Percentiles rank a stretch among this genome's conserved stretches.
phyloP scores from a whole-genome alignment of 352 stramenopile species.

The Pythium sp. region DNA sequence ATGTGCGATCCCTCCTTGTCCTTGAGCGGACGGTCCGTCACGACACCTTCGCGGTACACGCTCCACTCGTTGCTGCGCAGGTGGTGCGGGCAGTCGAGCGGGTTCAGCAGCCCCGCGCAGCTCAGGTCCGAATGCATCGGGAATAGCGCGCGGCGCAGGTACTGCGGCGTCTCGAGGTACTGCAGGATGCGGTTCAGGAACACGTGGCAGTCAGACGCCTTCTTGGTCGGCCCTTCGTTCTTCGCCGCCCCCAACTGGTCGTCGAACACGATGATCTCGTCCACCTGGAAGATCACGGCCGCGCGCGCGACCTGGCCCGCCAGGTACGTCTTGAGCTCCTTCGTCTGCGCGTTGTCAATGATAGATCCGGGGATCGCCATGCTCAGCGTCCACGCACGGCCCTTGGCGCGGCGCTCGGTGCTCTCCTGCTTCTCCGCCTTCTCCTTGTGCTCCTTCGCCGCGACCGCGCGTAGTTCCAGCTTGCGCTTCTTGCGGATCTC shows the following conservation, averaged over 20 bases:
- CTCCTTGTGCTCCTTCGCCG: constrained; percentile 32
- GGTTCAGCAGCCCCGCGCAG: constrained; percentile 95
- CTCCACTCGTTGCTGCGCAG: constrained; percentile 92
- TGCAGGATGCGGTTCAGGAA: constrained; percentile 92
- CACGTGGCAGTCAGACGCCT: constrained; percentile 74
- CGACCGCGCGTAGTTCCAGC: constrained; percentile 43
- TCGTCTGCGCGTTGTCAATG: constrained; percentile 96
- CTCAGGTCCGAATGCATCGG: constrained; percentile 97
- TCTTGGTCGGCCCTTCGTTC: constrained; percentile 51
- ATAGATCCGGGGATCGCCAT: constrained; percentile 97
- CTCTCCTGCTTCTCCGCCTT: constrained; percentile 32
- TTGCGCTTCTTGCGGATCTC: constrained; percentile 74
- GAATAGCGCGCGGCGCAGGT: constrained; percentile 95
- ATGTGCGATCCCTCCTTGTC: constrained; percentile 82
- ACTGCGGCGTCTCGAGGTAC: constrained; percentile 98
- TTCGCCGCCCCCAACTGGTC: constrained; percentile 85
- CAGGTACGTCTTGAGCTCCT: constrained; percentile 96
- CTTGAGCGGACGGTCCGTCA: constrained; percentile 84
- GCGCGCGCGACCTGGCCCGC: constrained; percentile 95
- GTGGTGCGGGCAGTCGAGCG: constrained; percentile 97
- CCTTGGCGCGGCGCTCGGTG: constrained; percentile 47
- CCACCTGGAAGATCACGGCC: constrained; percentile 96
- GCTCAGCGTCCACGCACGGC: constrained; percentile 90
- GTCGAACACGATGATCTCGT: constrained; percentile 98
- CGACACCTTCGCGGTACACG: constrained; percentile 91